phyloP scores from a whole-genome alignment of 345 rosid species.

The Triadica sebifera region DNA sequence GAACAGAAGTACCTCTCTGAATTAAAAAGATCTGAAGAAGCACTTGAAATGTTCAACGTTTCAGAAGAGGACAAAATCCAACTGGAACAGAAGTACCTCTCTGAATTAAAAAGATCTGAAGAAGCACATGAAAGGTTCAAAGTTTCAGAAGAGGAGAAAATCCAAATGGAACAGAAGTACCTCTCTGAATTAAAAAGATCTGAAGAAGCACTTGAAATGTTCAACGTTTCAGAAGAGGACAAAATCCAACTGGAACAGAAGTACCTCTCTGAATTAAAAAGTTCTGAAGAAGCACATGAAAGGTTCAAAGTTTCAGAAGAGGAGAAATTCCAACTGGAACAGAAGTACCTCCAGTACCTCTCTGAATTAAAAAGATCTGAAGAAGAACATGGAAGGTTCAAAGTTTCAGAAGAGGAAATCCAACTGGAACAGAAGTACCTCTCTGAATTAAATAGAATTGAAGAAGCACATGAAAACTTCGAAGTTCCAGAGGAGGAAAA shows the following conservation, averaged over 20 bases:
- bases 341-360: slow-evolving; percentile 26
- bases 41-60: slow-evolving; percentile 13
- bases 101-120: slow-evolving; percentile 30
- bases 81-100: slow-evolving; percentile 15
- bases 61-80: slow-evolving; percentile 14
- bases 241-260: slow-evolving; percentile 31
- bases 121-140: slow-evolving; percentile 20
- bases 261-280: slow-evolving; percentile 28
- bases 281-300: slow-evolving; percentile 27
- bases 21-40: slow-evolving; percentile 30
- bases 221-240: slow-evolving; percentile 21
- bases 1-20: slow-evolving; percentile 24
- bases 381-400: slow-evolving; percentile 24
- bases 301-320: slow-evolving; percentile 25
- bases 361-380: slow-evolving; percentile 35
- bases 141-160: slow-evolving; percentile 25
- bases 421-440: slow-evolving; percentile 34
- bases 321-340: slow-evolving; percentile 1
- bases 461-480: slow-evolving; percentile 33
- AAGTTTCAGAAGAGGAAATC: slow-evolving; percentile 24
- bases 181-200: slow-evolving; percentile 27
- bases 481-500: slow-evolving; percentile 25
- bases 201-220: slow-evolving; percentile 19
- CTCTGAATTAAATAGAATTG: slow-evolving; percentile 29
- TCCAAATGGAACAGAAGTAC: slow-evolving; percentile 33